Conservation (phyloP, 768 basidiomycete species). For the Coprinopsis marcescibilis region DNA sequence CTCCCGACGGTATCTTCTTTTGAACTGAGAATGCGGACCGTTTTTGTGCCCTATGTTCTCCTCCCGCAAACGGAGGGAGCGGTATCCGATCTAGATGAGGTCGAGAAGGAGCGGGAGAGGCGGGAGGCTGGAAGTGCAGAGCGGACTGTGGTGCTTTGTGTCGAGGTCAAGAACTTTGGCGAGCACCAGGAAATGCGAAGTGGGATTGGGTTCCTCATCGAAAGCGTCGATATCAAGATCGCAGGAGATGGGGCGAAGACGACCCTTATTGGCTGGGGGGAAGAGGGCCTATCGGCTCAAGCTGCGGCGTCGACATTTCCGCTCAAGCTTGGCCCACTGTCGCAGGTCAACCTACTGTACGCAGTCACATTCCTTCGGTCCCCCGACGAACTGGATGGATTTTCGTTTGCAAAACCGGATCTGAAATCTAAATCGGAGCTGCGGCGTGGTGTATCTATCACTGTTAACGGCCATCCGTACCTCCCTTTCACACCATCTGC, state of each 20-base stretch:
- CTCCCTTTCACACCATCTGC: slow-evolving; percentile 20
- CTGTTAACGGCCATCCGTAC: slow-evolving; percentile 71
- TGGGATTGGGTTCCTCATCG: slow-evolving; percentile 66
- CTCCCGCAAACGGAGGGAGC: slow-evolving; percentile 39
- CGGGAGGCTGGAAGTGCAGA: slow-evolving; percentile 73
- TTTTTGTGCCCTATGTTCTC: slow-evolving; percentile 82
- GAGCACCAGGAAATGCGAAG: slow-evolving; percentile 38
- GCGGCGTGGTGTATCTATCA: slow-evolving; percentile 75
- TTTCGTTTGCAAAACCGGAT: slow-evolving; percentile 27
- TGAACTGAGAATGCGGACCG: slow-evolving; percentile 89
- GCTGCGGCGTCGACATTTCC: slow-evolving; percentile 56
- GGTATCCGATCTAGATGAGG: slow-evolving; percentile 27
- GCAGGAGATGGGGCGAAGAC: slow-evolving; percentile 57
- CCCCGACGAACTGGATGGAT: slow-evolving; percentile 50
- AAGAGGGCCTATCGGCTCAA: slow-evolving; percentile 42
- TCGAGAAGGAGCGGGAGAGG: slow-evolving; percentile 46
- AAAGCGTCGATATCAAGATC: slow-evolving; percentile 69
- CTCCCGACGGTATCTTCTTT: slow-evolving; percentile 78
- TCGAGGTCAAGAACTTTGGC: slow-evolving; percentile 83
- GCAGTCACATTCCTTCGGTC: slow-evolving; percentile 76
- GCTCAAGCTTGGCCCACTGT: slow-evolving; percentile 58
- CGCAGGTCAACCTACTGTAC: slow-evolving; percentile 87
- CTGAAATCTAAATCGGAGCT: slow-evolving; percentile 37
- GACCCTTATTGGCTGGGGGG: slow-evolving; percentile 49
- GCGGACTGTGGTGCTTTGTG: slow-evolving; percentile 81